A percentile compares a stretch with the other conserved stretches of the same genome.
Conservation (phyloP, 441 rosid genomes). For the Hypseocharis bilobata region DNA sequence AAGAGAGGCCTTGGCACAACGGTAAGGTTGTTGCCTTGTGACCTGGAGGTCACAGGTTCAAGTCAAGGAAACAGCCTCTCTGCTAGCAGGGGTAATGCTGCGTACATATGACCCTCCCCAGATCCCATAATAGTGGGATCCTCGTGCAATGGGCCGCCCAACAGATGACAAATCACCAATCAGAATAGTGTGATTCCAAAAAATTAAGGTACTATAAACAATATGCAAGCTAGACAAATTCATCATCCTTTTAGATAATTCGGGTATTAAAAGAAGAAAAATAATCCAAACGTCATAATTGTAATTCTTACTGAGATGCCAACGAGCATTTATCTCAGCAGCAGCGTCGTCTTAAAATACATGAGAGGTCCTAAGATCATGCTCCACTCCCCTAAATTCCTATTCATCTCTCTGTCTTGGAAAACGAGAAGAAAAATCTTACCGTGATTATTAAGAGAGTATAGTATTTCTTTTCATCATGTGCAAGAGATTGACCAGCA, state of each 20-base stretch:
- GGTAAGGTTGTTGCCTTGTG: no score
- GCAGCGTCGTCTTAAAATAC: no score
- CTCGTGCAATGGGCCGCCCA: no score
- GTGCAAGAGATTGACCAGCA: slow-evolving; percentile 64
- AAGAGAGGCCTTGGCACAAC: no score
- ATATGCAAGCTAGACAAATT: neutral
- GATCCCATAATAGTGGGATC: no score
- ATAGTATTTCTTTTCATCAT: slow-evolving; percentile 46
- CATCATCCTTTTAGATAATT: neutral
- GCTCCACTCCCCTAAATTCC: neutral
- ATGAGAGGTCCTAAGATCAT: neutral
- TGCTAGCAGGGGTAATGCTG: no score
- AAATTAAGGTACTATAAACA: neutral
- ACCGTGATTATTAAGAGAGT: slow-evolving; percentile 81
- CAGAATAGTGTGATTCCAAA: no score
- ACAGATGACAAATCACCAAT: neutral
- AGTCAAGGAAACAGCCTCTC: no score
- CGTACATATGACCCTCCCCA: no score
- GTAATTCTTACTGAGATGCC: slow-evolving; percentile 2
- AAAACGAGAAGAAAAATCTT: slow-evolving; percentile 15
- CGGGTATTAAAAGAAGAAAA: neutral
- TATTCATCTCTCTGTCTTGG: neutral
- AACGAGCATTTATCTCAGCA: no score
- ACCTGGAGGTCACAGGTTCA: no score
- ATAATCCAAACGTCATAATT: neutral